Evolutionary conservation across 345 rosid genomes (phyloP).

Genomic region (Hirschfeldia incana): DNA sequence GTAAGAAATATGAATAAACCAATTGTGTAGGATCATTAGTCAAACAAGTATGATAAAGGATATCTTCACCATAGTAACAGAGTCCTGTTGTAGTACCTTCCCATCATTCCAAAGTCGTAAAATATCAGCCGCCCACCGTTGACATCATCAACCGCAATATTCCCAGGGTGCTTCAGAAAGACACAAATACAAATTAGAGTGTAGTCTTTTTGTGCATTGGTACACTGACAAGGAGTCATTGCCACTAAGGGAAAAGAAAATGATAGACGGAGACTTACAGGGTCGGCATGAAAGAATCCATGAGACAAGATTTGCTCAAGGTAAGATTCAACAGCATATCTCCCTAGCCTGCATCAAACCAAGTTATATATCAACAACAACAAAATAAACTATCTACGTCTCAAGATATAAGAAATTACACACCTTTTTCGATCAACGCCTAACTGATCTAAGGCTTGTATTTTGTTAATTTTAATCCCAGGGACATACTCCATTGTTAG

Average conservation of each 20-base stretch:
- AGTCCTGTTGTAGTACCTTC: conserved; percentile 60
- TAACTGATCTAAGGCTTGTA: conserved; percentile 81
- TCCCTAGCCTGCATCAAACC: conserved; percentile 64
- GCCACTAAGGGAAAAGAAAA: neutral
- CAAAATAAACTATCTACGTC: neutral
- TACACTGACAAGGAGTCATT: neutral
- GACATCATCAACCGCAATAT: conserved; percentile 97
- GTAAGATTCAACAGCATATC: conserved; percentile 98
- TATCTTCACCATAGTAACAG: neutral
- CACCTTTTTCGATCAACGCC: conserved; percentile 96
- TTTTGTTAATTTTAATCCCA: conserved; percentile 94
- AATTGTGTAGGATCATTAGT: conserved; percentile 21
- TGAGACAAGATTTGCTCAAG: conserved; percentile 97
- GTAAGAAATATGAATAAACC: conserved; percentile 31
- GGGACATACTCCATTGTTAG: conserved; percentile 99
- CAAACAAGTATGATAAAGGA: neutral
- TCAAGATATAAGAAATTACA: conserved; percentile 17
- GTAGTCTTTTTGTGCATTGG: neutral
- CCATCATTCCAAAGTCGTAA: conserved; percentile 99
- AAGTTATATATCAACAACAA: conserved; percentile 12
- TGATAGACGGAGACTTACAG: conserved; percentile 54
- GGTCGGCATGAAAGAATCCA: conserved; percentile 98
- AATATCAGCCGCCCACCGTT: conserved; percentile 96
- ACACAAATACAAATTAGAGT: conserved; percentile 1
- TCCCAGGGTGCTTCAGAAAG: conserved; percentile 87